phyloP scores from a whole-genome alignment of 2,329 filamentous ascomycete genomes.

The Magnaporthiopsis poae region DNA sequence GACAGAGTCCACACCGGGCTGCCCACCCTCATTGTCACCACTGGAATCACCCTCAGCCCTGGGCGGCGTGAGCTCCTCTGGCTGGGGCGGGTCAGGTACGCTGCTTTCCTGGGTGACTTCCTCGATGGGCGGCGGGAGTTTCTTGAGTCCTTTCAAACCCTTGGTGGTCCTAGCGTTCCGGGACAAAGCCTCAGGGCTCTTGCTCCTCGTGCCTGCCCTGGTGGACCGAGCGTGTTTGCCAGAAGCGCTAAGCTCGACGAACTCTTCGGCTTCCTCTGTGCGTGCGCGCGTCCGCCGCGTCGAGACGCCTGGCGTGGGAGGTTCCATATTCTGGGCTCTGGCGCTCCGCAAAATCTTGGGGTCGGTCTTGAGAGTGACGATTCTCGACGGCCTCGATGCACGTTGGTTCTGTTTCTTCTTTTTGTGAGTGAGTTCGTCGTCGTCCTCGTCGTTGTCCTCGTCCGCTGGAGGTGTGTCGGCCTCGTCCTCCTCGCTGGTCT shows the following conservation, averaged over 20 bases:
- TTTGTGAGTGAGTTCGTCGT: conserved; percentile 25
- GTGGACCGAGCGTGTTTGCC: conserved; percentile 45
- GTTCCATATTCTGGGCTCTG: conserved; percentile 6
- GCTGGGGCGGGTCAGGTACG: conserved; percentile 13
- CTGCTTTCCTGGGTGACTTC: conserved; percentile 45
- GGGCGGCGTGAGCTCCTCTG: conserved; percentile 29
- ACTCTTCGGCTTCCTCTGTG: conserved; percentile 45
- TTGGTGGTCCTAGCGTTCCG: conserved; percentile 36
- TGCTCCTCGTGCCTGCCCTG: conserved; percentile 39
- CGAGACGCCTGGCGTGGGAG: conserved; percentile 15
- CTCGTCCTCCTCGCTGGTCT: conserved; percentile 31
- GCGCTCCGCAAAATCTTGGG: conserved; percentile 10
- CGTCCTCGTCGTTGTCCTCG: conserved; percentile 28
- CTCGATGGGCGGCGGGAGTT: conserved; percentile 33
- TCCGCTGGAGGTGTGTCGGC: conserved; percentile 23
- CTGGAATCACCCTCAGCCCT: conserved; percentile 10
- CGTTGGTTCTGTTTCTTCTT: conserved; percentile 15
- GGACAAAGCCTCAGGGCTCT: conserved; percentile 42
- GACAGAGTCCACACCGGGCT: not conserved
- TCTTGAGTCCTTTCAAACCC: conserved; percentile 41
- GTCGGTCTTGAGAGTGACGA: conserved; percentile 21
- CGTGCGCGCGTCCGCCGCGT: conserved; percentile 44
- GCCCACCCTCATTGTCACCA: conserved; percentile 12
- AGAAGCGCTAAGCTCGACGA: conserved; percentile 50
- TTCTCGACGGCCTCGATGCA: conserved; percentile 15